Evolutionary conservation across 225 moss, liverwort and hornwort genomes (phyloP).

Genomic region (Pleurozium schreberi): DNA sequence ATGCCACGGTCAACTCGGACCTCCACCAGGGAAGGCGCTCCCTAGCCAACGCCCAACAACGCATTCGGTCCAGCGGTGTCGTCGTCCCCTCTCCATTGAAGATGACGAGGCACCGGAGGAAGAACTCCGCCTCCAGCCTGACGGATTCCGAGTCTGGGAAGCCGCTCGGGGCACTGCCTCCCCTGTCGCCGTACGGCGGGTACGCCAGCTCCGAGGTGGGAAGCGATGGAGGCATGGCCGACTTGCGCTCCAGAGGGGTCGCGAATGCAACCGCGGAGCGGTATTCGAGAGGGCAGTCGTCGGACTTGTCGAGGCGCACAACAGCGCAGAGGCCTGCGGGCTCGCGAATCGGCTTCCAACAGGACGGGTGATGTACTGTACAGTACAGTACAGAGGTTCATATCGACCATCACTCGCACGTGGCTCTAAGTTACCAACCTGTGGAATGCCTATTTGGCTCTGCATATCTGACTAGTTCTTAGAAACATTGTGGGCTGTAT

Average conservation of each 20-base stretch:
- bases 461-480: background rate
- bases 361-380: constrained; percentile 16
- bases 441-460: background rate
- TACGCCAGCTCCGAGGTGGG: constrained; percentile 80
- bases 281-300: constrained; percentile 25
- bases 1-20: constrained; percentile 30
- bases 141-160: constrained; percentile 71
- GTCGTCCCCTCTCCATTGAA: constrained; percentile 34
- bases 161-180: constrained; percentile 43
- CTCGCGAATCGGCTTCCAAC: background rate
- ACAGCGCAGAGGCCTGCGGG: constrained; percentile 8
- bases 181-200: constrained; percentile 58
- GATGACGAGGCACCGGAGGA: constrained; percentile 60
- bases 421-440: background rate
- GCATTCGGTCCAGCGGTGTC: constrained; percentile 28
- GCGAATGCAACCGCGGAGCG: constrained; percentile 12
- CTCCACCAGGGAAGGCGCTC: constrained; percentile 24
- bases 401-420: background rate
- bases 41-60: constrained; percentile 9
- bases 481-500: background rate
- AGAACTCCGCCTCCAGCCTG: constrained; percentile 64
- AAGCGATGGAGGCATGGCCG: constrained; percentile 53
- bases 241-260: constrained; percentile 22
- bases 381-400: background rate
- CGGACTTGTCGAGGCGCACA: constrained; percentile 24